Percentiles rank a stretch among this genome's conserved stretches.
These are phyloP conservation scores for Leishmania tarentolae DNA, from an alignment of 208 protist species.

Conservation along the genomic window DNA sequence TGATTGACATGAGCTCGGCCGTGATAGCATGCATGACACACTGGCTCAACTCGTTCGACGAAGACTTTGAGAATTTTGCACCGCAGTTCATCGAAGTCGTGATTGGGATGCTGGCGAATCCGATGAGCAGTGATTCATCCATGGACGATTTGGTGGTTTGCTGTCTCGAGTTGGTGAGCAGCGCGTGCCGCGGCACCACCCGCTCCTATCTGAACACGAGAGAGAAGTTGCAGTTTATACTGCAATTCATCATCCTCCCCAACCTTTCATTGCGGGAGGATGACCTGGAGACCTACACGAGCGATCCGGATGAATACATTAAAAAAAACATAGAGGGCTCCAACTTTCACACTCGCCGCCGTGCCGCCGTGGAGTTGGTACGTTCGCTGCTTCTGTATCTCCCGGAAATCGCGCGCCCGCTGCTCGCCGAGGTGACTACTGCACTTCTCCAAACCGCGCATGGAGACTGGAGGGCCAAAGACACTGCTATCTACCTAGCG, in stretches of 20 bases:
- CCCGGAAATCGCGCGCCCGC: conserved; percentile 50
- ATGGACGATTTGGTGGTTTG: conserved; percentile 90
- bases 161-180: conserved; percentile 90
- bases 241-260: conserved; percentile 94
- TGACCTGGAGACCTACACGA: conserved; percentile 94
- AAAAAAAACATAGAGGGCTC: conserved; percentile 96
- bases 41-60: conserved; percentile 93
- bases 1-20: conserved; percentile 86
- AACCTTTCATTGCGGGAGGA: conserved; percentile 91
- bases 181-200: conserved; percentile 80
- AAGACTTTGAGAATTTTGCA: conserved; percentile 92
- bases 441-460: conserved; percentile 59
- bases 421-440: conserved; percentile 60
- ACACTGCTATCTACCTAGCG: conserved; percentile 96
- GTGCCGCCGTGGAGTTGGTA: conserved; percentile 92
- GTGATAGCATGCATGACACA: conserved; percentile 90
- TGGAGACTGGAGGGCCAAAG: conserved; percentile 94
- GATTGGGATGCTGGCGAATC: conserved; percentile 85
- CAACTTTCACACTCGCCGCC: conserved; percentile 92
- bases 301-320: conserved; percentile 97
- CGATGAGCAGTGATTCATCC: conserved; percentile 25
- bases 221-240: conserved; percentile 81
- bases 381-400: conserved; percentile 83
- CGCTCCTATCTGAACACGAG: conserved; percentile 72
- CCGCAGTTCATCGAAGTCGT: conserved; percentile 85